Conservation (phyloP, 768 basidiomycete species). For the Suillus clintonianus region DNA sequence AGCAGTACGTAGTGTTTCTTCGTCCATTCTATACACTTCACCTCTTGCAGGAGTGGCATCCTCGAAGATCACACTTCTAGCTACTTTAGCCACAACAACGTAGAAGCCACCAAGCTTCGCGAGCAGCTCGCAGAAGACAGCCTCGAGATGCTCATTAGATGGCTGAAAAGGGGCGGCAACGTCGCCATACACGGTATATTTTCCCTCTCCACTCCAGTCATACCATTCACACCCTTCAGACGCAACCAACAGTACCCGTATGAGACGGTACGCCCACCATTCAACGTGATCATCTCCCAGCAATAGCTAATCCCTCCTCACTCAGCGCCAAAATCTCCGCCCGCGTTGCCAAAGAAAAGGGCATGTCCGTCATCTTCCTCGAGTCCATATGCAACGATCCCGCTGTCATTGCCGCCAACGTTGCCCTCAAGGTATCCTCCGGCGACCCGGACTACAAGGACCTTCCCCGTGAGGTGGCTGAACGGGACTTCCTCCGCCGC, state of each 20-base stretch:
- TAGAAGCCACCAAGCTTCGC: constrained; percentile 70
- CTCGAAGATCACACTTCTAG: constrained; percentile 89
- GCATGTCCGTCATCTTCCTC: constrained; percentile 87
- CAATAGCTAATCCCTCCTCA: constrained; percentile 2
- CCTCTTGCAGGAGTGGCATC: constrained; percentile 61
- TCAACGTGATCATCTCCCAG: not conserved
- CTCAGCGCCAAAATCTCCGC: constrained; percentile 78
- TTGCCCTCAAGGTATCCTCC: constrained; percentile 92
- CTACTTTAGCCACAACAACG: constrained; percentile 89
- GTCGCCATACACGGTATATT: constrained; percentile 92
- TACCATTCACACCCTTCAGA: constrained; percentile 48
- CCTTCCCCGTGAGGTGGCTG: constrained; percentile 80
- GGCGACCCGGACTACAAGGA: constrained; percentile 99
- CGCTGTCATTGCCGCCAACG: constrained; percentile 90
- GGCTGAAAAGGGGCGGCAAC: constrained; percentile 95
- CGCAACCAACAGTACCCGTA: constrained; percentile 90
- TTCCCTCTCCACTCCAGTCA: not conserved
- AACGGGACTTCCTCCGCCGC: constrained; percentile 86
- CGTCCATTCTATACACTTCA: not conserved
- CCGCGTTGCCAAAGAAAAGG: constrained; percentile 84
- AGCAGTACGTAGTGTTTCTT: constrained; percentile 50
- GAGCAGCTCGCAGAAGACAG: constrained; percentile 89
- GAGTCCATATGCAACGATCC: constrained; percentile 96
- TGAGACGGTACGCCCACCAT: constrained; percentile 57
- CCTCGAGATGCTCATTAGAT: constrained; percentile 90